Percentiles rank a stretch among this genome's conserved stretches.
These are phyloP conservation scores for Myriosclerotinia duriaeana DNA, from an alignment of 2,329 filamentous ascomycete genomes.

Conservation along the genomic window DNA sequence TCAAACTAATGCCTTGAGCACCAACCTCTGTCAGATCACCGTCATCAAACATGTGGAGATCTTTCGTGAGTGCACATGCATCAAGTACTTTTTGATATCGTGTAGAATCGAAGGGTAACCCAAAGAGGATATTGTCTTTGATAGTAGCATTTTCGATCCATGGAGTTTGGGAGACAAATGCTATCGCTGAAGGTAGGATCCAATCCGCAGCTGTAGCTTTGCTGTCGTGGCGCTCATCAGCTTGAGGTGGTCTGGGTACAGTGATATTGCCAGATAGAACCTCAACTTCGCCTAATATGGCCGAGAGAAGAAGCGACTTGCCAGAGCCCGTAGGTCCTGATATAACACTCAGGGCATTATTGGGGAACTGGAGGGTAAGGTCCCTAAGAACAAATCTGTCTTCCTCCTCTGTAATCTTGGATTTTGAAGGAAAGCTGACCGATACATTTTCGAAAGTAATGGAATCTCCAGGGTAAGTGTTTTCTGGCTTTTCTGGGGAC, in stretches of 20 bases:
- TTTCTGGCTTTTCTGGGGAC: conserved; percentile 59
- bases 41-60: conserved; percentile 70
- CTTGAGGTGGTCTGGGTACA: conserved; percentile 50
- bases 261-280: conserved; percentile 61
- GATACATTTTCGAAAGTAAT: conserved; percentile 65
- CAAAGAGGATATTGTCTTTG: conserved; percentile 74
- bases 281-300: conserved; percentile 73
- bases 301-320: conserved; percentile 71
- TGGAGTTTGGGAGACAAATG: conserved; percentile 74
- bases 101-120: conserved; percentile 62
- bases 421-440: conserved; percentile 69
- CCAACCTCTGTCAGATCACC: conserved; percentile 78
- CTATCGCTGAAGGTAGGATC: conserved; percentile 66
- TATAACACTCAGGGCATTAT: conserved; percentile 67
- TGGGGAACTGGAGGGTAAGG: conserved; percentile 64
- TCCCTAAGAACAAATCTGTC: conserved; percentile 65
- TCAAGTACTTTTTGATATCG: conserved; percentile 68
- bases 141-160: conserved; percentile 83
- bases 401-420: conserved; percentile 53
- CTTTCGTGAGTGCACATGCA: conserved; percentile 70
- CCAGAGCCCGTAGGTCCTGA: conserved; percentile 75
- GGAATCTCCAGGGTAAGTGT: conserved; percentile 55
- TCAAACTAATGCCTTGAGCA: conserved; percentile 78
- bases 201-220: conserved; percentile 61
- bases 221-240: conserved; percentile 56